Percentiles rank a stretch among this genome's conserved stretches.
phyloP scores from a whole-genome alignment of 306 rosid species.

The Herpetospermum pedunculosum region DNA sequence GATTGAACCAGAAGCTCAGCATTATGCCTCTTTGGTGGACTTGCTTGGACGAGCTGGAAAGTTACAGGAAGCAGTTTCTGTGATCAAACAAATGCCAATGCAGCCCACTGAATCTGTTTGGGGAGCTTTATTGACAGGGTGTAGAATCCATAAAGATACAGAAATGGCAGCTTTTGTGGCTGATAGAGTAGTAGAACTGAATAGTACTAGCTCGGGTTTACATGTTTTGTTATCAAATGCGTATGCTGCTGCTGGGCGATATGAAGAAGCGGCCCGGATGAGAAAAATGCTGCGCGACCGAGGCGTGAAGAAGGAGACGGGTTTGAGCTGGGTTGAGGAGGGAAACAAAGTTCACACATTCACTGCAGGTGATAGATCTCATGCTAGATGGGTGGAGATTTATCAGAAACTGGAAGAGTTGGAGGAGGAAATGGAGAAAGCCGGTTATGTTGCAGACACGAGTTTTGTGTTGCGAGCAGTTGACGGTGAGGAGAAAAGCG shows the following conservation, averaged over 20 bases:
- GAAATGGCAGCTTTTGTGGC: slow-evolving; percentile 71
- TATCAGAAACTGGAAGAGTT: slow-evolving; percentile 70
- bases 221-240: slow-evolving; percentile 66
- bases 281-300: slow-evolving; percentile 57
- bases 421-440: slow-evolving; percentile 56
- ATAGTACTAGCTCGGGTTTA: slow-evolving; percentile 47
- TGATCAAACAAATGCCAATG: slow-evolving; percentile 57
- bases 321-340: slow-evolving; percentile 88
- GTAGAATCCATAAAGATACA: slow-evolving; percentile 60
- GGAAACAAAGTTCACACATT: slow-evolving; percentile 73
- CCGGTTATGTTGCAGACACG: slow-evolving; percentile 85
- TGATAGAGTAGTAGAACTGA: slow-evolving; percentile 42
- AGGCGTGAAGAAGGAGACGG: slow-evolving; percentile 73
- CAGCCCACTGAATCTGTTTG: slow-evolving; percentile 67
- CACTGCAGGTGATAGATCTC: slow-evolving; percentile 56
- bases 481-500: slow-evolving; percentile 56
- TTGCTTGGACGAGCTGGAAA: slow-evolving; percentile 84
- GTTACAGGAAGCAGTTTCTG: slow-evolving; percentile 47
- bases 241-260: slow-evolving; percentile 75
- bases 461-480: slow-evolving; percentile 68
- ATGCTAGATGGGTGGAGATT: slow-evolving; percentile 42
- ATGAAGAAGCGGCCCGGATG: slow-evolving; percentile 77
- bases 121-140: slow-evolving; percentile 84
- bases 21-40: slow-evolving; percentile 72
- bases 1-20: slow-evolving; percentile 63